Evolutionary conservation across 768 basidiomycete genomes (phyloP), one percentile per base, ranked within the genome.

Genomic region (Termitomyces sp.): DNA sequence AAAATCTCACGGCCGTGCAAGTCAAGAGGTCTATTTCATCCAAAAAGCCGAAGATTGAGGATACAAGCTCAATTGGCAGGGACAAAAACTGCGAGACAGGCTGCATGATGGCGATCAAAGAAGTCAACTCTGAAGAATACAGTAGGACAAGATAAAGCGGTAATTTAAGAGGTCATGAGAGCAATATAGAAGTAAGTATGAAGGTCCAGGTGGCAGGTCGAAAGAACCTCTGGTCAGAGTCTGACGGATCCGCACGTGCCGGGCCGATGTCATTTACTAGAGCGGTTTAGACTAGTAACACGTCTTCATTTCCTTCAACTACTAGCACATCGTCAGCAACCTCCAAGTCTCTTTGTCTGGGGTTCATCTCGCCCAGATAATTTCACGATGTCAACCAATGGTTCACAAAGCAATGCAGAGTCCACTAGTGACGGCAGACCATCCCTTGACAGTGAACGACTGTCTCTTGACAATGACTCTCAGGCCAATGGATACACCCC

Each of bases 401-500:
- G 64, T 48, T 45, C 62, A 47, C 58, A 62, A 8, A 64, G 57
- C 57, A 71, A 74, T 24, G 69, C 69, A 26, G 45, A 67, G 24
- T 47, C 72, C 61, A 61, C 63, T 62, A 68, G 58, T 57, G 73
- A 73, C 53, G 56, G 68, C 44, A 72, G 82, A 50, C 67, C 67
- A 3, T 83, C 84, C 20, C 57, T 76, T 26, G 81, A 82, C 62
- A 83, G 80, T 66, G 78, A 82, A 60, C 74, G 76, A 65, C 71
- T 27, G 59, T 65, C 64, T 59, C 64, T 53, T 18, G 61, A 62
- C 47, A 79, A 76, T 61, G 76, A 74, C 43, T 48, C 67, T 24
- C 49, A 55, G 30, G 26, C 54, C 55, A 75, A 77, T 44, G 79
- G 76, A 20, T 66, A 71, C 57, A 47, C 51, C 24, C 37, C 60